Conservation (phyloP, 441 rosid species). For the Erodium chrysanthum region DNA sequence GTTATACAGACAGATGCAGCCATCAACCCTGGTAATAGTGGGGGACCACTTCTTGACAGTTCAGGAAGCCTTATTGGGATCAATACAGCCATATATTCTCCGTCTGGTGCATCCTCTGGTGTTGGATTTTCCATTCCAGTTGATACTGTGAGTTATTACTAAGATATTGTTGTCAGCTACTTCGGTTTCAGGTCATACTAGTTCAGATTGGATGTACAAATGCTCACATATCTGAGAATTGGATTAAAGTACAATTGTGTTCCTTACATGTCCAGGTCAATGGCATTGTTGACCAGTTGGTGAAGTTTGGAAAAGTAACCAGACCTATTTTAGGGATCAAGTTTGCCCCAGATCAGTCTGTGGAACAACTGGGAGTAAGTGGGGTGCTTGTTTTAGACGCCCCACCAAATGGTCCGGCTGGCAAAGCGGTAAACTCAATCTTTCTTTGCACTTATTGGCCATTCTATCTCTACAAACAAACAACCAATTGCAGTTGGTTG, state of each 20-base stretch:
- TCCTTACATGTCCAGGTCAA: constrained; percentile 43
- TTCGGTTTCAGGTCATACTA: not conserved
- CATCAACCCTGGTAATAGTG: constrained; percentile 94
- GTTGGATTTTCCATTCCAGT: constrained; percentile 97
- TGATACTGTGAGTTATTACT: constrained; percentile 63
- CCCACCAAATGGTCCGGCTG: constrained; percentile 86
- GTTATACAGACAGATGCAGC: constrained; percentile 98
- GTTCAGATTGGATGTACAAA: not conserved
- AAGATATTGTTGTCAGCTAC: not conserved
- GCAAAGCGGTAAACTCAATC: constrained; percentile 65
- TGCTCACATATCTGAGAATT: not conserved
- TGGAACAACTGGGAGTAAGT: constrained; percentile 87
- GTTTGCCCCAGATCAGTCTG: constrained; percentile 97
- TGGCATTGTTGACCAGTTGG: constrained; percentile 88
- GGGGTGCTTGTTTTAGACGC: constrained; percentile 98
- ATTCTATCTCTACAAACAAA: not conserved
- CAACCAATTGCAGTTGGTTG: not conserved
- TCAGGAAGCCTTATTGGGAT: constrained; percentile 86
- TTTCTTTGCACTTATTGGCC: constrained; percentile 3
- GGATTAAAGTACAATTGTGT: no score
- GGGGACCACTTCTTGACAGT: constrained; percentile 94
- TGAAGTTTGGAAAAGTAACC: constrained; percentile 76
- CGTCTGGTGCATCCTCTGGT: constrained; percentile 98
- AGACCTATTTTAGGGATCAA: constrained; percentile 93
- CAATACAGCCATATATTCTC: constrained; percentile 94